A percentile compares a stretch with the other conserved stretches of the same genome.
phyloP scores from a whole-genome alignment of 2,329 filamentous ascomycete genomes.

The Amylocarpus encephaloides region DNA sequence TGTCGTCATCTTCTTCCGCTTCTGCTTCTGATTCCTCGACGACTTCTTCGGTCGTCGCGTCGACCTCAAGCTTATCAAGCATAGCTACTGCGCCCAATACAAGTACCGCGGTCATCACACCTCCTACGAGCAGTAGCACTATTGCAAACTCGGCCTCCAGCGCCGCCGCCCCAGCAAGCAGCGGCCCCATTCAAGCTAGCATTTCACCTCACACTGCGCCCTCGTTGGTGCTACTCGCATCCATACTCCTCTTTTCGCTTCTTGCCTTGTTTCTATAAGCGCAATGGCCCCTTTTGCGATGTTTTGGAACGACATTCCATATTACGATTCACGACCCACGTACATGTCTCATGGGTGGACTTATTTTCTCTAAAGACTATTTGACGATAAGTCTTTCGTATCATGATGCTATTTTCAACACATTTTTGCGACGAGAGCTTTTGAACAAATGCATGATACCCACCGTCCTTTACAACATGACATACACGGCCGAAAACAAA shows the following conservation, averaged over 20 bases:
- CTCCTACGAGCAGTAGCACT: background rate
- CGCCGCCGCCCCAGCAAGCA: background rate
- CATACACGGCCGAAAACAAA: background rate
- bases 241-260: background rate
- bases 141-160: background rate
- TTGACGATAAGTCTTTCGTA: background rate
- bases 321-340: constrained; percentile 1
- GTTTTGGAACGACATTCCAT: background rate
- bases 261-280: constrained; percentile 4
- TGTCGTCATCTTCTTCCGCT: background rate
- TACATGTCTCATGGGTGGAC: background rate
- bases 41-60: background rate
- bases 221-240: background rate
- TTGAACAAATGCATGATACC: background rate
- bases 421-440: background rate
- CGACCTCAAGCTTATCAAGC: background rate
- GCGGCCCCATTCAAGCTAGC: constrained; percentile 1
- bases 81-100: background rate
- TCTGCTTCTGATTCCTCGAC: background rate
- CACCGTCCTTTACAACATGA: constrained; percentile 1
- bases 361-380: background rate
- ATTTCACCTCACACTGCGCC: background rate
- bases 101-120: background rate
- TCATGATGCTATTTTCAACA: background rate
- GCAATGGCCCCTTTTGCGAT: background rate